Conservation (phyloP, 2,329 filamentous ascomycete species). For the Colletotrichum plurivorum region DNA sequence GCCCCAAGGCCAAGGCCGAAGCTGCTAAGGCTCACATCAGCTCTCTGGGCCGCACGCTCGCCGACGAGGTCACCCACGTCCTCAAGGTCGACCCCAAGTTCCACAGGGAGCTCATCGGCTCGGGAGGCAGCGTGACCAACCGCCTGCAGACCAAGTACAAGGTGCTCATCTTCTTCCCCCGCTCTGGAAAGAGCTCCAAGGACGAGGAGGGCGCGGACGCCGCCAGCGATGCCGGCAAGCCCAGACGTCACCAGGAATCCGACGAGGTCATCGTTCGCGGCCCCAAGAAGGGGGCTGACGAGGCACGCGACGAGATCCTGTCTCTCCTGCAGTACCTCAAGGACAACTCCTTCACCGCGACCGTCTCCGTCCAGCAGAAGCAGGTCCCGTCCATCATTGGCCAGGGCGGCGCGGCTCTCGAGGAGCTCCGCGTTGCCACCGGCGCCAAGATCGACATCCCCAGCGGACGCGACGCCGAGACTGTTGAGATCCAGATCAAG, state of each 20-base stretch:
- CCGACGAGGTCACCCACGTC: conserved; percentile 89
- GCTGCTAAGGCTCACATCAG: conserved; percentile 86
- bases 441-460: conserved; percentile 95
- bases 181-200: conserved; percentile 71
- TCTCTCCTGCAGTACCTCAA: conserved; percentile 90
- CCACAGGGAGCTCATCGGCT: conserved; percentile 93
- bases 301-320: conserved; percentile 91
- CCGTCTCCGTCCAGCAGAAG: conserved; percentile 88
- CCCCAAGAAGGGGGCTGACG: conserved; percentile 92
- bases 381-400: conserved; percentile 96
- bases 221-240: conserved; percentile 76
- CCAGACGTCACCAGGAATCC: conserved; percentile 79
- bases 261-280: conserved; percentile 95
- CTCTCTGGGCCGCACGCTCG: conserved; percentile 83
- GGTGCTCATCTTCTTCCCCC: conserved; percentile 95
- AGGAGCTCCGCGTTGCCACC: conserved; percentile 86
- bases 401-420: conserved; percentile 89
- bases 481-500: conserved; percentile 91
- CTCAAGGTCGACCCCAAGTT: conserved; percentile 95
- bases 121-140: conserved; percentile 89
- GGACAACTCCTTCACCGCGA: conserved; percentile 86
- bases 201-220: conserved; percentile 82
- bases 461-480: conserved; percentile 79
- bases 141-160: conserved; percentile 92
- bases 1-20: conserved; percentile 94